Percentiles rank a stretch among this genome's conserved stretches.
phyloP scores from a whole-genome alignment of 164 flowering plant species.

The Malania oleifera region DNA sequence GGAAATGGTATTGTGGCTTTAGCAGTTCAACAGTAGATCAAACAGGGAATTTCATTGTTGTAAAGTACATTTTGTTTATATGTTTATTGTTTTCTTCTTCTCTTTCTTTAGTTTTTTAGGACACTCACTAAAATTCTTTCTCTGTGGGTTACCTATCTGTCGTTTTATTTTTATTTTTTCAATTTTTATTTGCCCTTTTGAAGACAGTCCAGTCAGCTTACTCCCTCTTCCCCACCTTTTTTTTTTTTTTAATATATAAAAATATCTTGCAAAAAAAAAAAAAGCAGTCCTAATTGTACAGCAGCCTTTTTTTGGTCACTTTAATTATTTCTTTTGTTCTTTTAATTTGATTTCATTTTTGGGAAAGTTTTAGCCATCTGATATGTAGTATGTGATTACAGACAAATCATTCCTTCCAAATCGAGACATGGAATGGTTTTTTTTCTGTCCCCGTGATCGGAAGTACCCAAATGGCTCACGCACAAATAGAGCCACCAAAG shows the following conservation, averaged over 20 bases:
- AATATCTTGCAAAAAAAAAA: not conserved
- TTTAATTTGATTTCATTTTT: not conserved
- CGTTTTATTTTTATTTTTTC: too few species aligned
- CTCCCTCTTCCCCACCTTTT: conserved; percentile 1
- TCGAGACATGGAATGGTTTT: conserved; percentile 92
- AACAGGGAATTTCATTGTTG: conserved; percentile 1
- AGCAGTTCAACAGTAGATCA: not conserved
- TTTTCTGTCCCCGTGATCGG: conserved; percentile 82
- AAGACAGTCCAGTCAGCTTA: conserved; percentile 15
- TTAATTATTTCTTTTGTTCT: not conserved
- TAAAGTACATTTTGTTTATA: conserved; percentile 14
- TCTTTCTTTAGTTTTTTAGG: conserved; percentile 7
- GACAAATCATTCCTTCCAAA: conserved; percentile 86
- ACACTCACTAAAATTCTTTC: conserved; percentile 9
- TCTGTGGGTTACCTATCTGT: conserved; percentile 23
- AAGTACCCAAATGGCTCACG: conserved; percentile 91
- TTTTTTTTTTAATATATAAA: too few species aligned
- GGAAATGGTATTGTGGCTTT: not conserved
- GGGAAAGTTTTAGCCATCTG: not conserved
- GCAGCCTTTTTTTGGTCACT: not conserved
- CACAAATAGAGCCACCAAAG: conserved; percentile 84
- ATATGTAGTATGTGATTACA: conserved; percentile 23
- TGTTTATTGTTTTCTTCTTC: conserved; percentile 1
- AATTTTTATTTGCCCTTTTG: too few species aligned
- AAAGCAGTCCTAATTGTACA: too few species aligned